These are phyloP conservation scores for Ganoderma meredithae DNA, from an alignment of 1,284 basidiomycete species.

Conservation along the genomic window DNA sequence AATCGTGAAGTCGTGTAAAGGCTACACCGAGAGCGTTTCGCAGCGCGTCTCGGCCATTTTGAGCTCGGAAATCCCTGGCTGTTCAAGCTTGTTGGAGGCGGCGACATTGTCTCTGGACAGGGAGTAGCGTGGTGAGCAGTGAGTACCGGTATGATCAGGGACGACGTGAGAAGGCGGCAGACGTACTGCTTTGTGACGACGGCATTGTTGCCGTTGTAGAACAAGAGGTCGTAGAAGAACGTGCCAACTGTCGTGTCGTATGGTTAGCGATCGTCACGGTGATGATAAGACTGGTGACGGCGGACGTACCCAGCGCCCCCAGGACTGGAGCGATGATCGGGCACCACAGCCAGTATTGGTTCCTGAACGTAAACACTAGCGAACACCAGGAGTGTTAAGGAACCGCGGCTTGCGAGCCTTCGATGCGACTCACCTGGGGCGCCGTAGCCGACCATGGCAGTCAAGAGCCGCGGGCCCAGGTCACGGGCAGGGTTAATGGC, in stretches of 20 bases:
- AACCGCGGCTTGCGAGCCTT: neutral
- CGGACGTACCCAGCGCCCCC: slow-evolving; percentile 53
- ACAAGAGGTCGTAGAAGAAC: slow-evolving; percentile 59
- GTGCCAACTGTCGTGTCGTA: slow-evolving; percentile 46
- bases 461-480: slow-evolving; percentile 66
- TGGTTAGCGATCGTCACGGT: slow-evolving; percentile 6
- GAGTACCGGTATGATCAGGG: too few species aligned
- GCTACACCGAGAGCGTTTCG: too few species aligned
- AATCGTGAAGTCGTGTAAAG: too few species aligned
- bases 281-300: neutral
- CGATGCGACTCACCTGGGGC: slow-evolving; percentile 42
- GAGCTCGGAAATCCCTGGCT: too few species aligned
- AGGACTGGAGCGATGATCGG: slow-evolving; percentile 64
- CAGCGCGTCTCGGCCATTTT: too few species aligned
- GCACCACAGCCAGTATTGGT: slow-evolving; percentile 83
- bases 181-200: slow-evolving; percentile 59
- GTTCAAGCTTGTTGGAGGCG: too few species aligned
- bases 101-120: too few species aligned
- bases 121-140: too few species aligned
- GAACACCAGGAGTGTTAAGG: neutral
- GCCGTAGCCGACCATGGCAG: slow-evolving; percentile 69
- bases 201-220: slow-evolving; percentile 64
- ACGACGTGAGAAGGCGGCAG: too few species aligned
- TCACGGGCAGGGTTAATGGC: slow-evolving; percentile 74
- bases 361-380: slow-evolving; percentile 53